Evolutionary conservation across 129 eudicot genomes (phyloP), one percentile per base, ranked within the genome.

Genomic region (Flaveria ramosissima): DNA sequence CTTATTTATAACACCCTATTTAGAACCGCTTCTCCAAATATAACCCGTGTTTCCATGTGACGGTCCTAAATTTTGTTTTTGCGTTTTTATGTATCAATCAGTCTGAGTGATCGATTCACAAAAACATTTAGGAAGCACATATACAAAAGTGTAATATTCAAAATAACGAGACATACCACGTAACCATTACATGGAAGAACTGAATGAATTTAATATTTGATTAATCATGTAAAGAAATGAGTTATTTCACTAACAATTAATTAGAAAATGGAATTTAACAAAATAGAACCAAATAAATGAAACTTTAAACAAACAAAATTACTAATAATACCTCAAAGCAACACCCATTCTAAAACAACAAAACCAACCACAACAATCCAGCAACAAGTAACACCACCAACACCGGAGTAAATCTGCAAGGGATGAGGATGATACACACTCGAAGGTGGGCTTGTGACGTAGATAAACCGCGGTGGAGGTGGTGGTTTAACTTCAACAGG

Each of bases 391-490:
- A 73, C 14, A 70, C 76, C 61, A 15, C 73, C 45, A 12, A 61
- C 73, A 42, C 71, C 78, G 60, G 86, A 77, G 75, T 74, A 81
- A 20, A 85, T 74, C 55, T 41, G 79, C 82, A 88, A 72, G 24
- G 80, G 77, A 66, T 67, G 81, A 23, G 90, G 88, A 71, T 79
- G 96, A 57, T 89, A 78, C 65, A 73, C 69, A 36, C 79, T 68
- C 20, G 78, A 63, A 15, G 88, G 88, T 30, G 85, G 83, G 73
- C 74, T 48, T 11, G 89, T 78, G 8, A 50, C 78, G 70, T 67
- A 85, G 62, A 81, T 26, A 62, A 87, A 87, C 52, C 96, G 83
- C 4, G 96, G 92, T 11, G 96, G 96, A 13, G 93, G 88, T 32
- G 92, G 93, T 6, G 85, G 71, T 59, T 64, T 70, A 53, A 48